A percentile compares a stretch with the other conserved stretches of the same genome.
Evolutionary conservation across 192 early-diverging fungal species (phyloP).

Genomic region (Podila clonocystis): DNA sequence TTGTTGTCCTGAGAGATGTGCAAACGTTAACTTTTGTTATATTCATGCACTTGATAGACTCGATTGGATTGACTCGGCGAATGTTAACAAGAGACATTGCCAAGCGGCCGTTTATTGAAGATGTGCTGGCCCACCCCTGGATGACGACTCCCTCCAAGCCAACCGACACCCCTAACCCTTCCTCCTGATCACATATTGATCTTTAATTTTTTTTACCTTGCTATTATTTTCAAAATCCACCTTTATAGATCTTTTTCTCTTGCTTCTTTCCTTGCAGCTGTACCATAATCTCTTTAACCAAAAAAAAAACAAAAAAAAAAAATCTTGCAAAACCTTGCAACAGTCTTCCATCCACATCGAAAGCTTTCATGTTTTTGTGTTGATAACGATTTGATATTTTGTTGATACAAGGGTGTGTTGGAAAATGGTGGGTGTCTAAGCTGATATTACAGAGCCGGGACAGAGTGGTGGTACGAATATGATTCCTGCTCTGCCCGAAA

Average conservation of each 20-base stretch:
- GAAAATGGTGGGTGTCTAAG: too few species aligned
- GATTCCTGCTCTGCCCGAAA: too few species aligned
- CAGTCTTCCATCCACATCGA: background rate
- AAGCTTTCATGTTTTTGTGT: too few species aligned
- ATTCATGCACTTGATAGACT: conserved; percentile 30
- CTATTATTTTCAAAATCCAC: background rate
- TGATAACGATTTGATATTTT: too few species aligned
- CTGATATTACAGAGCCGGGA: too few species aligned
- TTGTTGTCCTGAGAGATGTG: background rate
- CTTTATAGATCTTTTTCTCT: background rate
- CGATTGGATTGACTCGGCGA: conserved; percentile 68
- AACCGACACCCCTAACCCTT: conserved; percentile 2
- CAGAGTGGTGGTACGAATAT: too few species aligned
- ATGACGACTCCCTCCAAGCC: conserved; percentile 25
- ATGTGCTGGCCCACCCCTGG: conserved; percentile 82
- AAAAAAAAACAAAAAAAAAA: too few species aligned
- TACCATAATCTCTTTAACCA: background rate
- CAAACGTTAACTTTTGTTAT: background rate
- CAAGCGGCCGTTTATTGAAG: conserved; percentile 80
- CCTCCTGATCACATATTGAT: background rate
- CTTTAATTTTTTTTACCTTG: background rate
- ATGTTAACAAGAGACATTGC: conserved; percentile 80
- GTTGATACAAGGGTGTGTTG: too few species aligned
- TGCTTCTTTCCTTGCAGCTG: background rate
- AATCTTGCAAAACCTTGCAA: background rate